A percentile compares a stretch with the other conserved stretches of the same genome.
phyloP scores from a whole-genome alignment of 345 rosid genomes.

The Schrenkiella parvula region DNA sequence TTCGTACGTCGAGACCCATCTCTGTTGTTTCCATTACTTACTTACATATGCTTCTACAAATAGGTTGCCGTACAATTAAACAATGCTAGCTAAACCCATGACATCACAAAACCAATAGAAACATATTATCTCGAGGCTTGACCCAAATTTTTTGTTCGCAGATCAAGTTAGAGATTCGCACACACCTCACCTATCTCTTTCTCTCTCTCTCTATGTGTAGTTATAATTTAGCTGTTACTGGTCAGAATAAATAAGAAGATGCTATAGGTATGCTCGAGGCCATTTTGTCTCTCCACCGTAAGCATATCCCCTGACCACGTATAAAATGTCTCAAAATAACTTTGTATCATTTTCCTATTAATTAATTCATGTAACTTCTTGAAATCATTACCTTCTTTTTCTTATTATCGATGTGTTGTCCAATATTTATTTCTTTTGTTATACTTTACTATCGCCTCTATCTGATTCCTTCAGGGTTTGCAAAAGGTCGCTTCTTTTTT shows the following conservation, averaged over 20 bases:
- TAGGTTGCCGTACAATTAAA: slow-evolving; percentile 4
- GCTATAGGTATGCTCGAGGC: slow-evolving; percentile 24
- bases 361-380: background rate
- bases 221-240: background rate
- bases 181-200: background rate
- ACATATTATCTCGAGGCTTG: slow-evolving; percentile 2
- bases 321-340: slow-evolving; percentile 6
- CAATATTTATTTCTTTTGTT: background rate
- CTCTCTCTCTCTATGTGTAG: background rate
- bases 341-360: slow-evolving; percentile 27
- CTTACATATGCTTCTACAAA: slow-evolving; percentile 6
- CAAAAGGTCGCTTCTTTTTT: background rate
- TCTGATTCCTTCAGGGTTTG: background rate
- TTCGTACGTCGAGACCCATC: slow-evolving; percentile 16
- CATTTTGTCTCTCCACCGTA: slow-evolving; percentile 37
- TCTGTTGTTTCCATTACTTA: background rate
- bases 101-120: slow-evolving; percentile 14
- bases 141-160: background rate
- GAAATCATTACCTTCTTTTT: no score
- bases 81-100: slow-evolving; percentile 10
- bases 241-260: slow-evolving; percentile 1
- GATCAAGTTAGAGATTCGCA: slow-evolving; percentile 15
- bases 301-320: slow-evolving; percentile 28
- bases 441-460: background rate
- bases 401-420: background rate